phyloP scores from a whole-genome alignment of 2,329 filamentous ascomycete species.

The Ceratocystiopsis brevicomis region DNA sequence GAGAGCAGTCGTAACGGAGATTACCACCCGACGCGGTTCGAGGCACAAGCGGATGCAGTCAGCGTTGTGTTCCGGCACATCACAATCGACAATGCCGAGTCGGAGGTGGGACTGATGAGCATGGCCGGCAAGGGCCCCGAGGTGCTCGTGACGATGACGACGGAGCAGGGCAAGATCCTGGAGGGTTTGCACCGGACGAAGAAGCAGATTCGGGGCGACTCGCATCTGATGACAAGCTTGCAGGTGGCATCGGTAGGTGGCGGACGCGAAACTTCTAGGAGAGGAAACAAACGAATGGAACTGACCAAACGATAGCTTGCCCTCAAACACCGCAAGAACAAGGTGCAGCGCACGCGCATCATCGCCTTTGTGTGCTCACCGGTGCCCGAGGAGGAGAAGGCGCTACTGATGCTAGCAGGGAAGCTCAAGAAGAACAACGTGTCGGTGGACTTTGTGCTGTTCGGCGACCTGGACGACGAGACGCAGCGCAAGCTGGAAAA shows the following conservation, averaged over 20 bases:
- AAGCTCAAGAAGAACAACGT: slow-evolving; percentile 98
- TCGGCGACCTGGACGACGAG: slow-evolving; percentile 81
- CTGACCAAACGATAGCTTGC: slow-evolving; percentile 46
- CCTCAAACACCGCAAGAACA: slow-evolving; percentile 94
- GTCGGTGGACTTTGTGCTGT: slow-evolving; percentile 83
- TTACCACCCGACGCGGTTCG: slow-evolving; percentile 76
- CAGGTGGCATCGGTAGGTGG: slow-evolving; percentile 75
- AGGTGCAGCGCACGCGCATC: slow-evolving; percentile 88
- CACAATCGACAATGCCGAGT: slow-evolving; percentile 88
- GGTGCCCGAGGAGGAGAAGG: slow-evolving; percentile 75
- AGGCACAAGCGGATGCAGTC: slow-evolving; percentile 88
- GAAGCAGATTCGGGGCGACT: slow-evolving; percentile 75
- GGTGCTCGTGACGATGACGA: slow-evolving; percentile 88
- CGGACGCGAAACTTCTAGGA: not conserved
- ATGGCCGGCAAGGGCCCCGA: slow-evolving; percentile 97
- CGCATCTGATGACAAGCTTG: slow-evolving; percentile 81
- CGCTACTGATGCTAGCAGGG: slow-evolving; percentile 74
- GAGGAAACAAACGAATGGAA: not conserved
- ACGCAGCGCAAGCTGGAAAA: slow-evolving; percentile 80
- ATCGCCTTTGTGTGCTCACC: slow-evolving; percentile 93
- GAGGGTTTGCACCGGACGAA: slow-evolving; percentile 78
- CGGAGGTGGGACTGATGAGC: slow-evolving; percentile 92
- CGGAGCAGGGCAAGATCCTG: slow-evolving; percentile 87
- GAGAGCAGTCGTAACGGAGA: slow-evolving; percentile 97
- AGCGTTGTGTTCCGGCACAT: slow-evolving; percentile 92